phyloP scores from a whole-genome alignment of 352 stramenopile genomes.

The Pythium rishiriense region DNA sequence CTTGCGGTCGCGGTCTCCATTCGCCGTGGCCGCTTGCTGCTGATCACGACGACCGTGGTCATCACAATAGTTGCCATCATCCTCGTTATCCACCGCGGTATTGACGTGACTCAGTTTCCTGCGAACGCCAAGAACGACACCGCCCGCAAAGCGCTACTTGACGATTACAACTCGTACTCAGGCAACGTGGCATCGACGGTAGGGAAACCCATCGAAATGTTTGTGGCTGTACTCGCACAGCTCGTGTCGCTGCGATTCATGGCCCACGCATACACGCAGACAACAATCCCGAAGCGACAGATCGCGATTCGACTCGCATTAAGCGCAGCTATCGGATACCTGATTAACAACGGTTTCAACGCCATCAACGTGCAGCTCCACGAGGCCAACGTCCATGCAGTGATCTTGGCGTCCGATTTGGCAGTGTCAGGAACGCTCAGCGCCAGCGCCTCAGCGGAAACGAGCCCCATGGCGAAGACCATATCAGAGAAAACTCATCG shows the following conservation, averaged over 20 bases:
- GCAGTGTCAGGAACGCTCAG: background rate
- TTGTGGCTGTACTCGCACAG: background rate
- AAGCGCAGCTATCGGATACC: background rate
- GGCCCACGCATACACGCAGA: background rate
- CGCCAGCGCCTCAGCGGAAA: background rate
- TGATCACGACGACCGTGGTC: too few relatives aligned
- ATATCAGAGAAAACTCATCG: background rate
- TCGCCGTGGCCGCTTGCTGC: too few relatives aligned
- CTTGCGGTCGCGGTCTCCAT: too few relatives aligned
- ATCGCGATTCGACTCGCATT: background rate
- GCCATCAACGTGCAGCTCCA: background rate
- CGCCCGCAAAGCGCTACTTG: background rate
- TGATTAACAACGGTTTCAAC: background rate
- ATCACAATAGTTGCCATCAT: too few relatives aligned
- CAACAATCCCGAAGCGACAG: background rate
- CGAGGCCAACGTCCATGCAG: background rate
- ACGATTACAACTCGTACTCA: conserved; percentile 14
- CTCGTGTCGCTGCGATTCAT: background rate
- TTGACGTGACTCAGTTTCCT: too few relatives aligned
- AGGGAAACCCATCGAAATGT: background rate
- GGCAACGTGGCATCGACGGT: background rate
- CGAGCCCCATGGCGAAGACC: background rate
- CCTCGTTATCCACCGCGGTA: too few relatives aligned
- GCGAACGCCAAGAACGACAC: too few relatives aligned
- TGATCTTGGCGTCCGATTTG: too few relatives aligned